Evolutionary conservation across 148 eudicot species (phyloP), one percentile per base, ranked within the genome.

Genomic region (Mesembryanthemum crystallinum): DNA sequence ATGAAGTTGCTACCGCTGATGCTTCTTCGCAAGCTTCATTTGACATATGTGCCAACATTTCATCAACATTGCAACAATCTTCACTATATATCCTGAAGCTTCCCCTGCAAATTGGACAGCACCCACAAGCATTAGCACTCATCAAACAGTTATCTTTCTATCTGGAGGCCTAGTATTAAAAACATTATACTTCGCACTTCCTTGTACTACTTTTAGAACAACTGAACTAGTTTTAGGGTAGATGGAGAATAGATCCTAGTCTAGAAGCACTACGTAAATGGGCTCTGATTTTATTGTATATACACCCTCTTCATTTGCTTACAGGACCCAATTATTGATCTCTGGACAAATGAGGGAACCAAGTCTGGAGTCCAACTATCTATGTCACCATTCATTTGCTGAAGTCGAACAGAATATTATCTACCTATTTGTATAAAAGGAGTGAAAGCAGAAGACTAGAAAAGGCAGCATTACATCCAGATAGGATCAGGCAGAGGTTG

Each of bases 21-120:
- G 78, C 82, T 75, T 62, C 74, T 52, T 23, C 21, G 25, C 64
- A 3, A 49, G 78, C 58, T 74, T 63, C 78, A 62, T 47, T 35
- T n/a, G 78, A 51, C 64, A 80, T 54, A 66, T 75, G 82, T 11
- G 75, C 82, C 49, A 61, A 3, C 72, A 76, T 67, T 55, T 24
- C 71, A 18, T 74, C 18, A 45, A 67, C 23, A 20, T 71, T 74
- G 64, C 47, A 63, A 42, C 66, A 62, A 32, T 69, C 29, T 63
- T 63, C 29, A 27, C 82, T 71, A 52, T 52, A 64, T 51, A 80
- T 62, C 32, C 64, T 57, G 74, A 75, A 80, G 47, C 65, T 65
- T 51, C 82, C 78, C 71, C 82, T 79, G 78, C 24, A 39, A 13
- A 78, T 72, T 35, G n/a, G 55, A 60, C 45, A 74, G 9, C 21